Evolutionary conservation across 176 grass and related monocot species (phyloP), one percentile per base, ranked within the genome.

Genomic region (Zoysia pacifica): DNA sequence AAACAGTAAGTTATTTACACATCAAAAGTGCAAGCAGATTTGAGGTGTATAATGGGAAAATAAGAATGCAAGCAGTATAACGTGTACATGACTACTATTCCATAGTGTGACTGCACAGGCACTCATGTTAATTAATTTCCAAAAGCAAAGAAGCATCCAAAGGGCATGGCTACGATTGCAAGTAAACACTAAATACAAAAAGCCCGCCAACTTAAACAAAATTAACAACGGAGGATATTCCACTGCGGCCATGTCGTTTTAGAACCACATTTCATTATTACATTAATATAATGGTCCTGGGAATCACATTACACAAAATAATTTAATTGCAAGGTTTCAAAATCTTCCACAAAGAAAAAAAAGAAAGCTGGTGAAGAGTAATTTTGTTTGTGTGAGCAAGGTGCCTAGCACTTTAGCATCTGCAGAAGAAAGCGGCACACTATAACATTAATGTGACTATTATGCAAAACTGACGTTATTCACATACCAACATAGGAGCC

Each of bases 401-500:
- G 5, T 50, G n/a, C 38, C 13, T 58, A 18, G 5, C 67, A 78
- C 4, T 54, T 41, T 62, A 72, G 37, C 39, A 77, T 60, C 43
- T 65, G 40, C 58, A 70, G 28, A 54, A 28, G 28, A 28, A 63
- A 79, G 61, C 36, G 9, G 9, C 28, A 69, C 62, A 68, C 75
- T 52, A 37, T 45, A 75, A 82, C 13, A 47, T 55, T 10, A 86
- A 28, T 39, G 52, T 28, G 69, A 54, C 9, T 69, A 80, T 40
- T 28, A 14, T 28, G 11, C 7, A 75, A 58, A 54, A 52, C 39
- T 69, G 48, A 19, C 6, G 38, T 51, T 50, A 87, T 80, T 81
- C 41, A 37, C 82, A 60, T 93, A 98, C 95, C 92, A 98, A 86
- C 95, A 98, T 98, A 83, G 95, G 95, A 77, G 95, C 90, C 95